phyloP scores from a whole-genome alignment of 371 early-diverging fungal genomes.

The Nosema granulosis region DNA sequence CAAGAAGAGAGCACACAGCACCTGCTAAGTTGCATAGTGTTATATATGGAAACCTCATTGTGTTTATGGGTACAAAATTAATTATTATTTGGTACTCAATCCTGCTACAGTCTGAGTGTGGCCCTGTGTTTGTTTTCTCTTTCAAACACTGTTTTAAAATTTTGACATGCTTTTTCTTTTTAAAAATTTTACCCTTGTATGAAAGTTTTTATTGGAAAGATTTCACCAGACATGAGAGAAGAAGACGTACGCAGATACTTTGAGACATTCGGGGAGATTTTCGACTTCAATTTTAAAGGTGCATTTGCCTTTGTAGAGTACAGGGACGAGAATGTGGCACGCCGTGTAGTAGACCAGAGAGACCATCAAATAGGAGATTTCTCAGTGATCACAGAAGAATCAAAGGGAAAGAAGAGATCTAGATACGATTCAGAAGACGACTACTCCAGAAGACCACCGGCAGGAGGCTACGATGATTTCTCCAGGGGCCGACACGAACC shows the following conservation, averaged over 20 bases:
- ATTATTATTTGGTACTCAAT: no score
- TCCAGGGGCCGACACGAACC: slow-evolving; percentile 8
- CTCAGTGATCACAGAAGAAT: slow-evolving; percentile 34
- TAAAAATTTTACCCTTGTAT: slow-evolving; percentile 11
- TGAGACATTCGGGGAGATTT: slow-evolving; percentile 43
- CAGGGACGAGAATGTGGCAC: slow-evolving; percentile 6
- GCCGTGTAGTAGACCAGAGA: slow-evolving; percentile 28
- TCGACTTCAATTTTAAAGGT: slow-evolving; percentile 36
- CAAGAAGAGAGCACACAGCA: slow-evolving; percentile 14
- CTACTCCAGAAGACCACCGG: no score
- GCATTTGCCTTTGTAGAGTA: slow-evolving; percentile 44
- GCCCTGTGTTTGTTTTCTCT: no score
- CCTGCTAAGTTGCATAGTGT: slow-evolving; percentile 44
- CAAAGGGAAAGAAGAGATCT: slow-evolving; percentile 18
- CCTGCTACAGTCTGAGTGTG: no score
- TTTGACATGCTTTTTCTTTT: no score
- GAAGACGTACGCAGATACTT: slow-evolving; percentile 44
- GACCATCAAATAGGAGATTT: slow-evolving; percentile 30
- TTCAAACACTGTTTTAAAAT: no score
- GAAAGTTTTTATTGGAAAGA: slow-evolving; percentile 50
- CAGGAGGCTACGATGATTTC: slow-evolving; percentile 11
- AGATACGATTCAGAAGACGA: not conserved
- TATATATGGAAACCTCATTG: slow-evolving; percentile 35
- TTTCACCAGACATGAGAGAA: slow-evolving; percentile 29
- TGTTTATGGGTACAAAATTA: slow-evolving; percentile 2